phyloP scores from a whole-genome alignment of 2,329 filamentous ascomycete genomes.

The Fusarium irregulare region DNA sequence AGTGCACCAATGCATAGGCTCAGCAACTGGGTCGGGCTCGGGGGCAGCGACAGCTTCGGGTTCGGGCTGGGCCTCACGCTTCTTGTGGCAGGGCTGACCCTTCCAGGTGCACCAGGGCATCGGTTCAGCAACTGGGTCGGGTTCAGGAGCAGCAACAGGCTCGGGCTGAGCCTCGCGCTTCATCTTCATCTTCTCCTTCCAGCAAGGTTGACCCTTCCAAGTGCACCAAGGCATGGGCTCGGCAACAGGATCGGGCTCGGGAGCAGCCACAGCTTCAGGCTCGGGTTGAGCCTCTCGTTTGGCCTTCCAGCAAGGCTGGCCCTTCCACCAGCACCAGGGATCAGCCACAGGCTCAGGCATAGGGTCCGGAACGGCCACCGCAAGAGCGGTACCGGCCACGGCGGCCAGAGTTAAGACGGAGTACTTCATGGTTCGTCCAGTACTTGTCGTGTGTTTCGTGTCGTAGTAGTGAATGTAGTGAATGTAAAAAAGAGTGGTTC shows the following conservation, averaged over 20 bases:
- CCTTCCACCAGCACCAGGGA: constrained; percentile 52
- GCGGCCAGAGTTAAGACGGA: constrained; percentile 43
- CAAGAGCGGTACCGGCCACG: constrained; percentile 31
- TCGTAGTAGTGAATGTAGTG: constrained; percentile 17
- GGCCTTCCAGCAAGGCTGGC: constrained; percentile 55
- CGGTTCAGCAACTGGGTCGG: background rate
- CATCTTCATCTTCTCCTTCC: constrained; percentile 50
- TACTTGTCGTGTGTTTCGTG: background rate
- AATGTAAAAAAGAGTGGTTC: constrained; percentile 16
- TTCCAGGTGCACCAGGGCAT: constrained; percentile 30
- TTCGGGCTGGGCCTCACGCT: too few relatives aligned
- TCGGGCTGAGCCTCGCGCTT: constrained; percentile 16
- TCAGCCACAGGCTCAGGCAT: constrained; percentile 34
- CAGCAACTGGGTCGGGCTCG: too few relatives aligned
- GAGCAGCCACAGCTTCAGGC: constrained; percentile 22
- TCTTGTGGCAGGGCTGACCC: too few relatives aligned
- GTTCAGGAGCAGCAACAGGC: background rate
- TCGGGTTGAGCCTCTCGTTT: constrained; percentile 39
- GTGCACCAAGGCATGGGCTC: constrained; percentile 48
- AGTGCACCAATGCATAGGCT: too few relatives aligned
- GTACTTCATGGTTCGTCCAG: constrained; percentile 45
- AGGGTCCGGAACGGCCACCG: constrained; percentile 13
- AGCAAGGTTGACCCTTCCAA: constrained; percentile 54
- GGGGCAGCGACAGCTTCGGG: too few relatives aligned
- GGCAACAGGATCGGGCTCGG: constrained; percentile 34